Evolutionary conservation across 345 rosid genomes (phyloP).

Genomic region (Pugionium dolabratum): DNA sequence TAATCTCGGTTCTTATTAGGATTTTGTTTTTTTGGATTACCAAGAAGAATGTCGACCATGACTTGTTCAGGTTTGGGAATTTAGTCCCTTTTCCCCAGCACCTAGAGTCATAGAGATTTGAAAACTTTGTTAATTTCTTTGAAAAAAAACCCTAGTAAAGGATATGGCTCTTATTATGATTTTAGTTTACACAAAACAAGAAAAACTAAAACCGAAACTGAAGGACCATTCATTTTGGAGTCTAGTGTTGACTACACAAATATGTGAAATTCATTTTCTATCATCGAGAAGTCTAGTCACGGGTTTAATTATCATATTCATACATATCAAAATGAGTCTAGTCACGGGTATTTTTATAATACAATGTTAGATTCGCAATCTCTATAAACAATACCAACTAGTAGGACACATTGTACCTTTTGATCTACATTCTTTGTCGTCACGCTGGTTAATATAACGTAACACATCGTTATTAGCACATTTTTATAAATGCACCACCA

Average conservation of each 20-base stretch:
- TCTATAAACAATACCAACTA: conserved; percentile 19
- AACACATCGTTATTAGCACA: not conserved
- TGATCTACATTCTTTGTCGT: conserved; percentile 31
- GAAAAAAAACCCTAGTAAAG: not conserved
- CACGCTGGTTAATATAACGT: not conserved
- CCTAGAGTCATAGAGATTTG: conserved; percentile 3
- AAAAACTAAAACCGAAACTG: conserved; percentile 18
- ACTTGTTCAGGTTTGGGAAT: not conserved
- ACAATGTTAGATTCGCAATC: not conserved
- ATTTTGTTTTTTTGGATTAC: not conserved
- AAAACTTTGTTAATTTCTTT: not conserved
- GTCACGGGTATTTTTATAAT: conserved; percentile 26
- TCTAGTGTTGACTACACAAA: conserved; percentile 11
- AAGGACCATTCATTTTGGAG: conserved; percentile 28
- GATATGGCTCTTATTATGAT: not conserved
- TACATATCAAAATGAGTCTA: not conserved
- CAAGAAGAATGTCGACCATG: not conserved
- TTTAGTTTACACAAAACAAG: conserved; percentile 15
- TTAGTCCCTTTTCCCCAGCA: not conserved
- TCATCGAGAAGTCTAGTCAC: conserved; percentile 28
- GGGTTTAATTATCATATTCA: conserved; percentile 12
- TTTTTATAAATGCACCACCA: conserved; percentile 4
- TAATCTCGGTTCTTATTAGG: too few species aligned
- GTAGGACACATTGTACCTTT: conserved; percentile 26
- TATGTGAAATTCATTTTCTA: conserved; percentile 21